These are phyloP conservation scores for Lactarius sanguifluus DNA, from an alignment of 768 basidiomycete genomes.

Conservation along the genomic window DNA sequence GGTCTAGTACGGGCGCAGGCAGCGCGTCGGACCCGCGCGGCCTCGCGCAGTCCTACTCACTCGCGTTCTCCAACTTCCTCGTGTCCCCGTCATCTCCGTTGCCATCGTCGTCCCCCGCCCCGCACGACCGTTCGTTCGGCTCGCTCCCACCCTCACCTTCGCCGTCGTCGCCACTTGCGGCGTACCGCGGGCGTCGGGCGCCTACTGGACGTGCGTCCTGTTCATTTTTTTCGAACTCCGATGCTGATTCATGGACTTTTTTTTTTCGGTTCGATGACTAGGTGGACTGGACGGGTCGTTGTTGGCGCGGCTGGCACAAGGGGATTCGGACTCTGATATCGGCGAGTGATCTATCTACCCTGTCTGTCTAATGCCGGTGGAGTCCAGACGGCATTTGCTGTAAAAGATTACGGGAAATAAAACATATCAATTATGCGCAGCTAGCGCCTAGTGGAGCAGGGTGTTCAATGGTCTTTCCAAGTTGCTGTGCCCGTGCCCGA, in stretches of 20 bases:
- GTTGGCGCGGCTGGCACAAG: conserved; percentile 26
- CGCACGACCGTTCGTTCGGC: conserved; percentile 24
- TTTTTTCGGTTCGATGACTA: not conserved
- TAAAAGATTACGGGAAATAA: too few relatives aligned
- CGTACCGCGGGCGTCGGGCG: conserved; percentile 30
- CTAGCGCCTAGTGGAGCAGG: not conserved
- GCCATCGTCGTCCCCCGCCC: not conserved
- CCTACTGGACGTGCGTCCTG: conserved; percentile 25
- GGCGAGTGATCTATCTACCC: conserved; percentile 7
- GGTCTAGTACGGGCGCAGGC: not conserved
- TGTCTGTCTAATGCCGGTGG: not conserved
- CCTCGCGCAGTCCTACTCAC: conserved; percentile 27
- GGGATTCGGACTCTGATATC: conserved; percentile 26
- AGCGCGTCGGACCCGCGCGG: conserved; percentile 27
- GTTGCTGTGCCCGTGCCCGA: not conserved
- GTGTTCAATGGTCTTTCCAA: not conserved
- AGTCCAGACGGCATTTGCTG: not conserved
- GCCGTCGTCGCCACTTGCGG: conserved; percentile 22
- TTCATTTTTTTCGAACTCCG: not conserved
- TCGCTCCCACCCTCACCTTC: conserved; percentile 29
- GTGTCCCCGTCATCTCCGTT: not conserved
- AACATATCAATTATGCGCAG: too few relatives aligned
- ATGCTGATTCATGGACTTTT: not conserved
- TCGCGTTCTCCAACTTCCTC: conserved; percentile 18
- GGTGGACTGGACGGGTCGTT: conserved; percentile 28